Evolutionary conservation across 1,284 basidiomycete species (phyloP), one percentile per base, ranked within the genome.

Genomic region (Coniferiporia sulphurascens): DNA sequence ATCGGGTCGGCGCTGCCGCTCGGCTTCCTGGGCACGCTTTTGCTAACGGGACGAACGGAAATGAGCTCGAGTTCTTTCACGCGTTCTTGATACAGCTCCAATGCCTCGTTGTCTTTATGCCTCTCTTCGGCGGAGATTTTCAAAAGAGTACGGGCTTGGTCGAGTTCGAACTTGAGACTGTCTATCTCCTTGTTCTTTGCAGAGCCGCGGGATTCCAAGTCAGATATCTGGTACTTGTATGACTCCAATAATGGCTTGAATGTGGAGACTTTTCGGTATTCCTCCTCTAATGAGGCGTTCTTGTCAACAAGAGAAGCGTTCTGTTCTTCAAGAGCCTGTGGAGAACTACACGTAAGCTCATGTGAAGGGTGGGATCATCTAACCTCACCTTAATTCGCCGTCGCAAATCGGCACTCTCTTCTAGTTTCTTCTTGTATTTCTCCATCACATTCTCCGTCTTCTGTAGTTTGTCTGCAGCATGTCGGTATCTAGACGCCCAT

Each of bases 361-460:
- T 9, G 48, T 52, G 38, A 49, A 1, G 46, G 34, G 34, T 49
- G 4, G 9, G 48, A 12, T 8, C 57, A 22, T 35, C 7, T 17
- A 45, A 22, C 65, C 75, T 43, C 64, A 91, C 92, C 76, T 93
- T 93, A 68, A 97, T 81, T 65, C 89, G 86, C 63, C 93, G 84
- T 22, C 93, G 85, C 44, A 96, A 79, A 66, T 95, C 92, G 2
- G 91, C 92, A 3, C 89, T 86, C 70, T 98, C 96, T 67, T 98
- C 96, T 3, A 98, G 81, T 74, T 98, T 98, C 81, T 94, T 96
- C 78, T 96, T 96, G 76, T 98, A 97, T 73, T 98, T 99, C 73
- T 98, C 95, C 81, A 98, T 93, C 36, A 96, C 95, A 67, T 96
- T 96, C 72, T 98, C 96, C 5, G 88, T 91, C 78, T 96, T 98